Evolutionary conservation across 192 early-diverging fungal species (phyloP).

Genomic region (Rhizophagus sp.): DNA sequence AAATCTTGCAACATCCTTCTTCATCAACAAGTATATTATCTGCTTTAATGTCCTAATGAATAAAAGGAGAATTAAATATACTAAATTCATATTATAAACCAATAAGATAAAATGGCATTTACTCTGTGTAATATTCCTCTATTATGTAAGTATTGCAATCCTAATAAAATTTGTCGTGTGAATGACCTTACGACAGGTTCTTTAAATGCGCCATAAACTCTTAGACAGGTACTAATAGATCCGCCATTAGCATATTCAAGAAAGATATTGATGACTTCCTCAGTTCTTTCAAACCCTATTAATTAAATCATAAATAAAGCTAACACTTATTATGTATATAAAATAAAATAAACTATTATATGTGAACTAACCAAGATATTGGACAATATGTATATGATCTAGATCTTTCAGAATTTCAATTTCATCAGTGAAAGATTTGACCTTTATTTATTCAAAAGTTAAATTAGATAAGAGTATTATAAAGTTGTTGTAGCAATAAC

Average conservation of each 20-base stretch:
- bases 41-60: slow-evolving; percentile 72
- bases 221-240: slow-evolving; percentile 76
- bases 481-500: not conserved
- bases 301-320: slow-evolving; percentile 9
- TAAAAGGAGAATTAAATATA: slow-evolving; percentile 8
- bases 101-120: slow-evolving; percentile 25
- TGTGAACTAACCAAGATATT: slow-evolving; percentile 78
- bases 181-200: slow-evolving; percentile 75
- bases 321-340: not conserved
- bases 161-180: slow-evolving; percentile 78
- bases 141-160: slow-evolving; percentile 85
- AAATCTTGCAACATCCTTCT: slow-evolving; percentile 90
- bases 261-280: slow-evolving; percentile 84
- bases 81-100: not conserved
- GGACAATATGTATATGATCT: slow-evolving; percentile 91
- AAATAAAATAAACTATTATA: not conserved
- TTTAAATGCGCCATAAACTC: slow-evolving; percentile 69
- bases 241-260: slow-evolving; percentile 97
- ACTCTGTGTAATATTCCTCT: slow-evolving; percentile 72
- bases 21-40: slow-evolving; percentile 79
- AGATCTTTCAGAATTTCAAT: slow-evolving; percentile 73
- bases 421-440: slow-evolving; percentile 68
- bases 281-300: slow-evolving; percentile 53
- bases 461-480: not conserved
- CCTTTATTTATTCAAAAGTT: not conserved